Base-by-base conservation (phyloP, 2,329 filamentous ascomycete species). In the Tolypocladium sp. region DNA sequence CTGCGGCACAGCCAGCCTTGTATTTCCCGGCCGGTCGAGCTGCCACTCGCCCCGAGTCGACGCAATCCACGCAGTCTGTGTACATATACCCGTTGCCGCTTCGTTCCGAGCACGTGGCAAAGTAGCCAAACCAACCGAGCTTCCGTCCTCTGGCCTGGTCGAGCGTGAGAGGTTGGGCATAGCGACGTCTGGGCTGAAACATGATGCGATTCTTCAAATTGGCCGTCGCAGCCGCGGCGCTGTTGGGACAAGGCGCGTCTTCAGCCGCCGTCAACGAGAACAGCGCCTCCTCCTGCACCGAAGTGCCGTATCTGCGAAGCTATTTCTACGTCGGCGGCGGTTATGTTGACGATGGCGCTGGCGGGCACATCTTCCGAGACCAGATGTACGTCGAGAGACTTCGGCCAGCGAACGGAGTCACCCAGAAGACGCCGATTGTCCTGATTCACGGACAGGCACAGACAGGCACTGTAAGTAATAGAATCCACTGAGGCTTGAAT, bases 331-430 rank as follows among this genome's bases (percentile, higher is more conserved):
- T 71, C 8, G 74, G 74, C 38, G 75, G 74, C 6, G 60, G 64
- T 4, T 77, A 76, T 62, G 69, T 66, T 38, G 51, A 65, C 35
- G 65, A 72, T 54, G 66, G 63, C 15, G 58, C 63, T 2, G 70
- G 70, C 2, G 68, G 64, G 5, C 69, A 74, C 60, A 64, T 70
- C 49, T 64, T 69, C 27, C 67, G 67, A 35, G 73, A 74, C 57
- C 81, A 83, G 70, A 80, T 83, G 73, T 83, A 83, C 63, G 78
- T 82, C 35, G 81, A 83, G 69, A 73, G 72, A 58, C 70, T 82
- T 20, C 63, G 64, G 8, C 77, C 79, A 17, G 60, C 65, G 22
- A 25, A 49, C 13, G 67, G 66, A 40, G 64, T 60, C 38, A 63
- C 56, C 44, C 66, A 66, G 53, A 49, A 61, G 3, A 64, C 60